Evolutionary conservation across 768 basidiomycete genomes (phyloP).

Genomic region (Heimioporus sp.): DNA sequence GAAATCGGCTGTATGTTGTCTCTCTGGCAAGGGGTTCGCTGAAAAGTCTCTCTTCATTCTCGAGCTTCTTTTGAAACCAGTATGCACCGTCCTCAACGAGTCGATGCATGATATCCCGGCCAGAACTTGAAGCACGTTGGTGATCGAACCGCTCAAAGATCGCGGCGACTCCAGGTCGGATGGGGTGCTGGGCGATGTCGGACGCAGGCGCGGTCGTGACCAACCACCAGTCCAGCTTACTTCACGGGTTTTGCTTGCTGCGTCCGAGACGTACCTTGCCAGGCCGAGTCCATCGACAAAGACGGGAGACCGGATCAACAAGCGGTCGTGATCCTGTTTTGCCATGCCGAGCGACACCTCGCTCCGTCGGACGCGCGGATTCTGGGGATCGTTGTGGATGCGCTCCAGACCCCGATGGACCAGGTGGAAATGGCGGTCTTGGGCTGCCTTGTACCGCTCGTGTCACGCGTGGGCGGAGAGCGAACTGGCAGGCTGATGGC

Average conservation of each 20-base stretch:
- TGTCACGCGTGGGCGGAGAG: constrained; percentile 57
- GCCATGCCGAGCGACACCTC: constrained; percentile 87
- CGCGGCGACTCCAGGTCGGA: no score
- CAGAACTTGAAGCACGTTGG: no score
- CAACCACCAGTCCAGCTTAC: no score
- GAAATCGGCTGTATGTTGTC: no score
- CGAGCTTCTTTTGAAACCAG: no score
- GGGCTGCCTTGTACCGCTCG: constrained; percentile 89
- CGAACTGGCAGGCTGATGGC: constrained; percentile 58
- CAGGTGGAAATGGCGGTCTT: constrained; percentile 96
- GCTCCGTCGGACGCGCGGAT: constrained; percentile 74
- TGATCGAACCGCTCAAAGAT: no score
- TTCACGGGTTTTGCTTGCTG: no score
- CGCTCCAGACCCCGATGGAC: constrained; percentile 91
- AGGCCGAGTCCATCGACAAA: constrained; percentile 32
- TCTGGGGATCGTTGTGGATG: constrained; percentile 80
- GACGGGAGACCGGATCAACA: constrained; percentile 88
- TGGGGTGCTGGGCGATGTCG: constrained; percentile 85
- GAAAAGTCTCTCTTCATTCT: no score
- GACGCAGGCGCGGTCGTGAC: constrained; percentile 49
- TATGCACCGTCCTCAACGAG: no score
- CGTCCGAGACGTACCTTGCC: no score
- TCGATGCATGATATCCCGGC: no score
- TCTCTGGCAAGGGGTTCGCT: no score
- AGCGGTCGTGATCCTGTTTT: constrained; percentile 91